A percentile compares a stretch with the other conserved stretches of the same genome.
Evolutionary conservation across 108 stramenopile genomes (phyloP).

Genomic region (Schizochytrium sp.): DNA sequence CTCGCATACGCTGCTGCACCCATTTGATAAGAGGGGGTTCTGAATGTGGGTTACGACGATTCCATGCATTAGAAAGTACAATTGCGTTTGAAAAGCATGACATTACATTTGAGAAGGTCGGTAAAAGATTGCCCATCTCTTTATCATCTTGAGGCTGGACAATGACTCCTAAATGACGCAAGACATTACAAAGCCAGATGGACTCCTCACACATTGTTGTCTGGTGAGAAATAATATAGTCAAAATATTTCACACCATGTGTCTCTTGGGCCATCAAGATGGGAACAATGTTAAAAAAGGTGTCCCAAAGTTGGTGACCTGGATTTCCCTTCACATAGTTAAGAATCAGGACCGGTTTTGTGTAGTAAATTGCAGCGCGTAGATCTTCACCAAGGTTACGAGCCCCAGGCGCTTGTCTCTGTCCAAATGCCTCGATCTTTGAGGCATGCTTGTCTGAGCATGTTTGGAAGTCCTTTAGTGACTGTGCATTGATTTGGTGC

Average conservation of each 20-base stretch:
- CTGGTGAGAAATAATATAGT: constrained; percentile 10
- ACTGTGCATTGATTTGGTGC: constrained; percentile 40
- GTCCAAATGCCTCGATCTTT: not conserved
- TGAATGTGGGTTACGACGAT: not conserved
- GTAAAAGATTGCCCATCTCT: not conserved
- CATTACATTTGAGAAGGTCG: constrained; percentile 6
- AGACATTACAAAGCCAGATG: constrained; percentile 6
- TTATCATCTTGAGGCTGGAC: not conserved
- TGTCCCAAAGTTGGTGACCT: constrained; percentile 55
- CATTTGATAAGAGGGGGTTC: not conserved
- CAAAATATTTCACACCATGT: constrained; percentile 26
- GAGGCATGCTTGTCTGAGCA: constrained; percentile 9
- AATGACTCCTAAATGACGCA: constrained; percentile 8
- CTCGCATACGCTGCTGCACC: not conserved
- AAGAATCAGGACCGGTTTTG: not conserved
- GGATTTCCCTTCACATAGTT: constrained; percentile 2
- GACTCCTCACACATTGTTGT: not conserved
- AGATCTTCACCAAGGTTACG: not conserved
- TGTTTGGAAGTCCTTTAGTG: not conserved
- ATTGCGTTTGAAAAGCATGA: constrained; percentile 39
- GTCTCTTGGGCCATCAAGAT: constrained; percentile 42
- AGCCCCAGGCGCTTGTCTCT: constrained; percentile 28
- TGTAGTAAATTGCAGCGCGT: constrained; percentile 32
- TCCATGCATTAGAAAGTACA: constrained; percentile 9
- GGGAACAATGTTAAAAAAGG: not conserved